Percentiles rank a stretch among this genome's conserved stretches.
Conservation (phyloP, 1,139 yeast genomes). For the Taphrina communis region DNA sequence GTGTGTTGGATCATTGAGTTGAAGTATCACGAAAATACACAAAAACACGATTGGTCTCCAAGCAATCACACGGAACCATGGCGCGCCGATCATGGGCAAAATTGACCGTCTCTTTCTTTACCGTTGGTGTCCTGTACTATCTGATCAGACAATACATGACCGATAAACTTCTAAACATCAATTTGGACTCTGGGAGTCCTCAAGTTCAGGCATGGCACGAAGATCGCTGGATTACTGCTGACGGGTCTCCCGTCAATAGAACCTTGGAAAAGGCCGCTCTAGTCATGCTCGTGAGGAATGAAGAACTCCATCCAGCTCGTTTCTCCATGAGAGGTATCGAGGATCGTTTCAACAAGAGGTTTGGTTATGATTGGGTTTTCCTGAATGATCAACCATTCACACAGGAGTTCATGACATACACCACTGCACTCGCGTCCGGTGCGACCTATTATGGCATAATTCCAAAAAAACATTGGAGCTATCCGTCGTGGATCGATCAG, state of each 20-base stretch:
- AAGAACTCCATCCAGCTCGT: conserved; percentile 65
- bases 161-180: not conserved
- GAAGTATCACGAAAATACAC: too few species aligned
- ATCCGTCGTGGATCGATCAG: conserved; percentile 69
- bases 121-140: conserved; percentile 1
- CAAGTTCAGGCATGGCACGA: conserved; percentile 22
- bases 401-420: conserved; percentile 57
- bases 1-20: too few species aligned
- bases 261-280: conserved; percentile 63
- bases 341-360: conserved; percentile 70
- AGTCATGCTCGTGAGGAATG: conserved; percentile 73
- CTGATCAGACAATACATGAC: not conserved
- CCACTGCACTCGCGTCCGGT: conserved; percentile 63
- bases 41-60: too few species aligned
- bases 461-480: conserved; percentile 73
- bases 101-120: conserved; percentile 2
- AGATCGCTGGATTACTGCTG: conserved; percentile 17
- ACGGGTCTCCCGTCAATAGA: not conserved
- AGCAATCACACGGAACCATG: not conserved
- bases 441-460: conserved; percentile 66
- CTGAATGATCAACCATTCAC: conserved; percentile 68
- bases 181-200: not conserved
- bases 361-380: conserved; percentile 79
- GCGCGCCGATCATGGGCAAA: conserved; percentile 2
- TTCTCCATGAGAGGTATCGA: conserved; percentile 70